Conservation (phyloP, 306 rosid species). For the Neltuma alba region DNA sequence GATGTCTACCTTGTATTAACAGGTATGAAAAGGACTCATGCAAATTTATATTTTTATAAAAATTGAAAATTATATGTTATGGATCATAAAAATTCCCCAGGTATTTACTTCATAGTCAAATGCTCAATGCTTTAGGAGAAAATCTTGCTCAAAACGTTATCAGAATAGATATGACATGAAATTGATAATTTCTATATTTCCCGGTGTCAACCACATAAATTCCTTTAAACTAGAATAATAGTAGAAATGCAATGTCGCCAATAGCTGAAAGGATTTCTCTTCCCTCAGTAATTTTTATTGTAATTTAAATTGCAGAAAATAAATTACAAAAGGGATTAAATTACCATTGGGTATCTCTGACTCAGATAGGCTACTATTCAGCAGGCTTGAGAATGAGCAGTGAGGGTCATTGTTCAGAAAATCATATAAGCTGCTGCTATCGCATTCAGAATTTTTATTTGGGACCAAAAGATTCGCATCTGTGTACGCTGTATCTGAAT, state of each 20-base stretch:
- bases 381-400: conserved; percentile 43
- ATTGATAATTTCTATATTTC: not conserved
- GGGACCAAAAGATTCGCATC: conserved; percentile 38
- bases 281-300: not conserved
- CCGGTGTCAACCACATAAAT: not conserved
- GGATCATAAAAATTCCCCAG: not conserved
- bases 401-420: conserved; percentile 42
- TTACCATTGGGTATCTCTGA: conserved; percentile 54
- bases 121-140: not conserved
- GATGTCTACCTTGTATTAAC: not conserved
- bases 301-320: not conserved
- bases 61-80: not conserved
- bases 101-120: not conserved
- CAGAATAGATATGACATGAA: not conserved
- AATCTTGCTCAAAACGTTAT: not conserved
- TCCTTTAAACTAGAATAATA: not conserved
- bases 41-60: not conserved
- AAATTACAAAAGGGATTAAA: not conserved
- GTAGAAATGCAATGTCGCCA: not conserved
- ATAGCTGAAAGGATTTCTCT: not conserved
- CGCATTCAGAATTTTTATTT: conserved; percentile 42
- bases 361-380: conserved; percentile 46
- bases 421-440: conserved; percentile 38
- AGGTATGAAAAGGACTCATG: not conserved
- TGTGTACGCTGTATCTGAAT: conserved; percentile 26